Conservation (phyloP, 495 filamentous ascomycete genomes). For the Friedmanniomyces simplex region DNA sequence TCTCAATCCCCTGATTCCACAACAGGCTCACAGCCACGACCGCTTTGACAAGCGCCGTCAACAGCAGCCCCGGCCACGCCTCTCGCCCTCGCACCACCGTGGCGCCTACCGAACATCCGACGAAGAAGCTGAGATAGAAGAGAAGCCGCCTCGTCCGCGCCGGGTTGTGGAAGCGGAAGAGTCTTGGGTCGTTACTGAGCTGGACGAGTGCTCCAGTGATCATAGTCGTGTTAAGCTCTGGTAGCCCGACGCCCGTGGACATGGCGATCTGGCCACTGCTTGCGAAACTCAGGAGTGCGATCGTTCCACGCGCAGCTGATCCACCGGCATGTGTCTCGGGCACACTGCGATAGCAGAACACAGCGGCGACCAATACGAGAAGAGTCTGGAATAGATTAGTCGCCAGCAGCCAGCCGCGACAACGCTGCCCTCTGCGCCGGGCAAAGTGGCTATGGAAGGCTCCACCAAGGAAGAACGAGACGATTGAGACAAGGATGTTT, state of each 20-base stretch:
- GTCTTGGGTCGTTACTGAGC: not conserved
- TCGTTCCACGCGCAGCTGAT: not conserved
- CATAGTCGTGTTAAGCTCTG: slow-evolving; percentile 4
- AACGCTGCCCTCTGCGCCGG: not conserved
- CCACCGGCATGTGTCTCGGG: not conserved
- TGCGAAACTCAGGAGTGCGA: not conserved
- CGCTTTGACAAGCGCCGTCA: not conserved
- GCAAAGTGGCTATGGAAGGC: not conserved
- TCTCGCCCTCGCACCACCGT: not conserved
- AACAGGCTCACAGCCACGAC: not conserved
- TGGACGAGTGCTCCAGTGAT: not conserved
- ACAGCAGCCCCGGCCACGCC: not conserved
- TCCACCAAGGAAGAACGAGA: not conserved
- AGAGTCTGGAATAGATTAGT: not conserved
- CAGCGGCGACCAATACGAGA: not conserved
- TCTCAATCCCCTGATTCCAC: not conserved
- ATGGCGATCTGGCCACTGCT: not conserved
- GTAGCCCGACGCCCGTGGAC: not conserved
- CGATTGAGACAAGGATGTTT: not conserved
- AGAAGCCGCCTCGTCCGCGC: slow-evolving; percentile 1
- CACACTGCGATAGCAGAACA: not conserved
- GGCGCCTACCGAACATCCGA: not conserved
- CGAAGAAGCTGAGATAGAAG: not conserved
- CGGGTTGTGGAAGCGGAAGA: not conserved
- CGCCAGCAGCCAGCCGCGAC: not conserved